Evolutionary conservation across 2,329 filamentous ascomycete species (phyloP).

Genomic region (Stemphylium lycopersici): DNA sequence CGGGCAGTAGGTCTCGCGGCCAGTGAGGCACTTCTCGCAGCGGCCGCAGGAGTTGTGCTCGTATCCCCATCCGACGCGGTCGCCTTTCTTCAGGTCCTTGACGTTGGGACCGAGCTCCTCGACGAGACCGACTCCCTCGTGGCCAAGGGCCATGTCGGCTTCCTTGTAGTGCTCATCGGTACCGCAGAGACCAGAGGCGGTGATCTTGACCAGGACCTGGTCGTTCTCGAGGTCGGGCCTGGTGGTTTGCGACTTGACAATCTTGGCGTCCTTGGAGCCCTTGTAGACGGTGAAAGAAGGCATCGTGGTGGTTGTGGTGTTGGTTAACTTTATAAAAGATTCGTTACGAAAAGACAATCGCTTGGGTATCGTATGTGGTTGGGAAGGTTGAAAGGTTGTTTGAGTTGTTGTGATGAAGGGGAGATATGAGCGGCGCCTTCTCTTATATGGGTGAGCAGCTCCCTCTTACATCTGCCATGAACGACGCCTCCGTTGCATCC

Average conservation of each 20-base stretch:
- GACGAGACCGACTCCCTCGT: slow-evolving; percentile 62
- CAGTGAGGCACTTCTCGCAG: slow-evolving; percentile 55
- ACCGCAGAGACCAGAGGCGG: slow-evolving; percentile 70
- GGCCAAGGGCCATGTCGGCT: slow-evolving; percentile 57
- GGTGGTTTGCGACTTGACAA: slow-evolving; percentile 58
- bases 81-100: slow-evolving; percentile 56
- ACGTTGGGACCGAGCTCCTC: slow-evolving; percentile 56
- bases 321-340: background rate
- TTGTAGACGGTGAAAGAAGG: slow-evolving; percentile 67
- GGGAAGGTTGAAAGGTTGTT: background rate
- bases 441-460: slow-evolving; percentile 17
- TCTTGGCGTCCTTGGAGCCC: slow-evolving; percentile 63
- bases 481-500: background rate
- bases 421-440: background rate
- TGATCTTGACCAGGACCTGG: slow-evolving; percentile 67
- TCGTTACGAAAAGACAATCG: background rate
- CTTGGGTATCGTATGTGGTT: background rate
- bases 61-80: slow-evolving; percentile 60
- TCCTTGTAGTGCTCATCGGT: slow-evolving; percentile 59
- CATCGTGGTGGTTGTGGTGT: slow-evolving; percentile 30
- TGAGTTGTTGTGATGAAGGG: background rate
- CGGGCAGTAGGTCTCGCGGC: slow-evolving; percentile 54
- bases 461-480: slow-evolving; percentile 1
- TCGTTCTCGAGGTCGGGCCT: slow-evolving; percentile 54
- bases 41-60: slow-evolving; percentile 53